Evolutionary conservation across 768 basidiomycete genomes (phyloP), one percentile per base, ranked within the genome.

Genomic region (Gelatoporia subvermispora): DNA sequence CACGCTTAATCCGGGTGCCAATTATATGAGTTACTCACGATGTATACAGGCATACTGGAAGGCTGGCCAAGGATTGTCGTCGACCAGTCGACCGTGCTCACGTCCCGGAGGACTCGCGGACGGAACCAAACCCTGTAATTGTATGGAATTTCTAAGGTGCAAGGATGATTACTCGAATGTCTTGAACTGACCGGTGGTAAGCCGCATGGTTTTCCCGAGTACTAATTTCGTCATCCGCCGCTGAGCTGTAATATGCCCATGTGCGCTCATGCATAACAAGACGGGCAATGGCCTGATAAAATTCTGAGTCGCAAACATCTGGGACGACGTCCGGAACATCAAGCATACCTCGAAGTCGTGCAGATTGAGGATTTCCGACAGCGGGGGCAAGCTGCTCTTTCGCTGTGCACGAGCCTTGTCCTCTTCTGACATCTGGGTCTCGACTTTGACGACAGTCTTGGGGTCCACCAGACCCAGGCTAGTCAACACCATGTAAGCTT

Each of bases 181-280:
- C 28, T 7, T 31, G 28, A 20, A 24, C 24, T 2, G 22, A 85
- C 88, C 93, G 76, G 59, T 96, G 94, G 62, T 86, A 97, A 3
- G 93, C 94, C 39, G 82, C 77, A 54, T 91, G 91, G 59, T 95
- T 95, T 65, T 95, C 93, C 39, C 93, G 75, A 54, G 75, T 72
- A 22, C 91, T 93, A 36, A 93, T 89, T 67, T 95, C 92, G 59
- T 96, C 94, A 61, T 97, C 94, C 4, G 94, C 84, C 17, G 93
- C 93, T 18, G 90, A 93, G 5, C 88, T 91, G 61, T 96, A 93
- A 62, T 93, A 93, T 8, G 93, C 93, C 94, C 93, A 96, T 0
- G 89, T 91, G 63, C 90, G 89, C 35, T 85, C 83, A 1, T 81
- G 69, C 76, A 97, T 84, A 8, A 88, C 84, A 57, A 73, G 72